Evolutionary conservation across 306 rosid genomes (phyloP), one percentile per base, ranked within the genome.

Genomic region (Parietaria judaica): DNA sequence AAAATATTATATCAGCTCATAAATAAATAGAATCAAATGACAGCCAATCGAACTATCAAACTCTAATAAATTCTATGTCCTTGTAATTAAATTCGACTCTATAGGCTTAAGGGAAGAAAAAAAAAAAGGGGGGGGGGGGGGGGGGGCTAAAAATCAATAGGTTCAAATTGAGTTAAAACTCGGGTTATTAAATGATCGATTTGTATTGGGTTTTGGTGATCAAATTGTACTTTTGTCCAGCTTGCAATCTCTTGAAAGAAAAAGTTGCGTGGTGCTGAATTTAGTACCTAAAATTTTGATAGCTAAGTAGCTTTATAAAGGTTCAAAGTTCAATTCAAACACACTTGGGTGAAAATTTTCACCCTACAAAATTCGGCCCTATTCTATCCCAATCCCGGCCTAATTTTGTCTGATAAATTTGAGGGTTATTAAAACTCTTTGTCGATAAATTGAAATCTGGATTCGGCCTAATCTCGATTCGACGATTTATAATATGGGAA

Each of bases 151-250:
- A 44, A 34, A 41, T 35, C 31, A 14, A 2, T 11, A 35, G 55
- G 6, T 38, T 9, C 17, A 0, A 35, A 23, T 4, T 56, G 48
- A 12, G 35, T 45, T 54, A 47, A 31, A 41, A 36, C 59, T 12
- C 50, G 62, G 65, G 57, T 17, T 60, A 67, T 36, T 35, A n/a
- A 41, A 41, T 5, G 35, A 58, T 61, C 47, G 8, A 41, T 14
- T 45, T 10, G 56, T 35, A 2, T n/a, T 34, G 15, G 41, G 34
- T 31, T 12, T 45, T 44, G 63, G 72, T 63, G 23, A 73, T 51
- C 57, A 73, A 16, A 6, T 39, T 44, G 14, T 58, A 51, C 14
- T 7, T 56, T 14, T 9, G 56, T 15, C 63, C 54, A 55, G 57
- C 70, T 44, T 12, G 41, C 52, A 54, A 14, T 43, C 50, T 52